phyloP scores from a whole-genome alignment of 2,329 filamentous ascomycete species.

The Fusarium sp. region DNA sequence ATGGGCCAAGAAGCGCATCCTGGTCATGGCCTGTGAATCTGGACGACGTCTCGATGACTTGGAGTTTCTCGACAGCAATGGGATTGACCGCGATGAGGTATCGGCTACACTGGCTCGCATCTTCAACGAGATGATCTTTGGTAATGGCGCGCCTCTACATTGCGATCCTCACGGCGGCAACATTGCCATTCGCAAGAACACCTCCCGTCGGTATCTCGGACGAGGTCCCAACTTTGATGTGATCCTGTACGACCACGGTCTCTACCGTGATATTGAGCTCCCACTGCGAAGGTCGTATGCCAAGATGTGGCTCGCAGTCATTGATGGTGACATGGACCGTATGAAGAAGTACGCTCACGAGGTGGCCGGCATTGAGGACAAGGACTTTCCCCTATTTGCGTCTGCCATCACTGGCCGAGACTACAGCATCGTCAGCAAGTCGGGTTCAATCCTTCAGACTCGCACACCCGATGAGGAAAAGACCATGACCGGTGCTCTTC shows the following conservation, averaged over 20 bases:
- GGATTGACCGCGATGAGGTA: conserved; percentile 94
- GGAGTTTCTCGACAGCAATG: conserved; percentile 82
- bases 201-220: conserved; percentile 60
- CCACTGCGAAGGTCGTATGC: conserved; percentile 86
- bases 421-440: conserved; percentile 77
- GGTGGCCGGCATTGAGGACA: conserved; percentile 87
- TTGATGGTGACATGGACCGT: conserved; percentile 83
- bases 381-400: conserved; percentile 94
- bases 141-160: conserved; percentile 86
- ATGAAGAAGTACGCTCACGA: conserved; percentile 93
- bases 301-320: conserved; percentile 96
- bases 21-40: conserved; percentile 95
- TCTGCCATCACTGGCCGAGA: conserved; percentile 96
- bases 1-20: conserved; percentile 87
- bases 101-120: conserved; percentile 89
- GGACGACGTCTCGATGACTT: conserved; percentile 91
- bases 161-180: conserved; percentile 98
- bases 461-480: conserved; percentile 84
- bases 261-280: conserved; percentile 91
- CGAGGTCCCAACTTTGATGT: conserved; percentile 85
- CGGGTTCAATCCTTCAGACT: conserved; percentile 64
- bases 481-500: conserved; percentile 83
- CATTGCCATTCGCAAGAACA: conserved; percentile 87
- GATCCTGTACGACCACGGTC: conserved; percentile 94
- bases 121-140: conserved; percentile 99